Evolutionary conservation across 2,329 filamentous ascomycete genomes (phyloP), one percentile per base, ranked within the genome.

Genomic region (Didymella segeticola): DNA sequence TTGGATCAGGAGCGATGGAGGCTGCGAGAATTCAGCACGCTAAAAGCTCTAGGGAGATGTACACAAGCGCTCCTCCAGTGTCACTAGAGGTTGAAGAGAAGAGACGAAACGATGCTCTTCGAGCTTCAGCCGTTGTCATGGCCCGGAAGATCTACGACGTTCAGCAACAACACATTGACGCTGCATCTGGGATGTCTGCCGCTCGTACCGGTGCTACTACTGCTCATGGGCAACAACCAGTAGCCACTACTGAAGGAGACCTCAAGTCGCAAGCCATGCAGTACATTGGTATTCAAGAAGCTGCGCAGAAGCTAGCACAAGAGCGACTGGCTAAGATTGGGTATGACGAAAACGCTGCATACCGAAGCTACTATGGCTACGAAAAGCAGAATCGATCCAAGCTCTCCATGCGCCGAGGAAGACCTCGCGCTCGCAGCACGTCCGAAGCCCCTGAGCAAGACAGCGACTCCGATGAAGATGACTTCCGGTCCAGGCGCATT

Each of bases 61-160:
- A 89, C 69, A 91, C 89, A 0, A 87, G 89, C 1, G 78, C 85
- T 27, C 91, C 92, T 4, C 88, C 87, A 0, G 85, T 96, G 3
- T 81, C 85, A 22, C 78, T 83, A 2, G 90, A 96, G 67, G 77
- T 86, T 0, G 88, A 95, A 33, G 91, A 96, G 66, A 83, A 87
- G 71, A 86, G 84, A 57, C 85, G 84, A 53, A 84, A 87, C 37
- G 89, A 91, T 61, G 86, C 87, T 4, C 79, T 96, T 2, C 89
- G 88, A 59, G 90, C 91, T 25, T 93, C 91, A 17, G 91, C 93
- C 2, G 80, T 96, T 3, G 90, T 89, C 10, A 96, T 97, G 91
- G 92, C 93, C 6, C 89, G 88, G 74, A 86, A 89, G 63, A 93
- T 96, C 86, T 96, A 92, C 69, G 84, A 80, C 10, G 79, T 85